Evolutionary conservation across 2,329 filamentous ascomycete genomes (phyloP).

Genomic region (Stemphylium vesicarium): DNA sequence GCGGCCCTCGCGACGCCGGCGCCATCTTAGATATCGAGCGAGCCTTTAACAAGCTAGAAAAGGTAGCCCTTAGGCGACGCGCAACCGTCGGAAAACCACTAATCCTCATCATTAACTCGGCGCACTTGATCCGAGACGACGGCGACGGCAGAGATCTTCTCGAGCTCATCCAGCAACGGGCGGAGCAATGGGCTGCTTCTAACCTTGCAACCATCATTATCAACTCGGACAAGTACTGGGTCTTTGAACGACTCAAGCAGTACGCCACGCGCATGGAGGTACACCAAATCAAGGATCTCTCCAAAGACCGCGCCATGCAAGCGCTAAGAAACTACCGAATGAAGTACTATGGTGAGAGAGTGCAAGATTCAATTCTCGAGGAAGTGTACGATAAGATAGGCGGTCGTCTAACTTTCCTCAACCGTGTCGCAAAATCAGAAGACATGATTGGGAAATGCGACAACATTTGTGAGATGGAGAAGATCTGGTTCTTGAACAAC

Average conservation of each 20-base stretch:
- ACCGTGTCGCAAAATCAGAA: constrained; percentile 82
- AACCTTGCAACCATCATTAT: constrained; percentile 92
- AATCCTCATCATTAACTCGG: constrained; percentile 92
- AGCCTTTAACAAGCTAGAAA: constrained; percentile 97
- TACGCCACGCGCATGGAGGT: constrained; percentile 95
- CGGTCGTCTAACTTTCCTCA: constrained; percentile 85
- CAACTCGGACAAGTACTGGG: constrained; percentile 98
- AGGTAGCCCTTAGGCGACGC: constrained; percentile 80
- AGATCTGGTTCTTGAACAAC: constrained; percentile 78
- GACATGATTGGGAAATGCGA: constrained; percentile 84
- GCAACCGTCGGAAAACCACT: constrained; percentile 70
- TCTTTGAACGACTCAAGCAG: constrained; percentile 92
- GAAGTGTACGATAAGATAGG: constrained; percentile 86
- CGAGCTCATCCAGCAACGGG: constrained; percentile 92
- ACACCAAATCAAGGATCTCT: constrained; percentile 81
- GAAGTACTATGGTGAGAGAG: constrained; percentile 73
- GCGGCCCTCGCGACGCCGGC: constrained; percentile 88
- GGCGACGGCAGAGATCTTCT: constrained; percentile 92
- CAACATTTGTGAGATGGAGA: constrained; percentile 72
- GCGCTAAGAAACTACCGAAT: constrained; percentile 81
- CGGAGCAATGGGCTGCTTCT: constrained; percentile 93
- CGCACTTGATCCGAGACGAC: constrained; percentile 88
- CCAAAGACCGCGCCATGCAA: constrained; percentile 75
- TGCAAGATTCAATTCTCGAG: constrained; percentile 65
- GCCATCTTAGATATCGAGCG: constrained; percentile 94